These are phyloP conservation scores for Eucalyptus cloeziana DNA, from an alignment of 345 rosid species.

Conservation along the genomic window DNA sequence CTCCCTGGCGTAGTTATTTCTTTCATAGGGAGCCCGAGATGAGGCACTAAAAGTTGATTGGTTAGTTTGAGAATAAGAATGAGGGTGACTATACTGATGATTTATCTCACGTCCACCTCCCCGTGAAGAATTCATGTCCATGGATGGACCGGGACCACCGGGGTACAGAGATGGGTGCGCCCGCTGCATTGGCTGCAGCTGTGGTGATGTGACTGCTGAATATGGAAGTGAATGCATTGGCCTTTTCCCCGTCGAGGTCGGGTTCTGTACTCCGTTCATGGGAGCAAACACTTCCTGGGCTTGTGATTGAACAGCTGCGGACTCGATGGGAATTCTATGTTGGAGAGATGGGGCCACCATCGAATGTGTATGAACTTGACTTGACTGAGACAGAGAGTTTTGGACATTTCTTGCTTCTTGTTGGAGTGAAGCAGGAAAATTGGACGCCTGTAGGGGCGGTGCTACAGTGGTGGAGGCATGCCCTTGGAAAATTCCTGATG, in stretches of 20 bases:
- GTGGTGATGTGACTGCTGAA: not conserved
- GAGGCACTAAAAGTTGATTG: not conserved
- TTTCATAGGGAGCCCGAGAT: not conserved
- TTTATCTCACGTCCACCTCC: not conserved
- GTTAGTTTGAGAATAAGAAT: not conserved
- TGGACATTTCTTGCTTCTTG: not conserved
- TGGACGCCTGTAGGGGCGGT: not conserved
- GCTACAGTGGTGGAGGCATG: not conserved
- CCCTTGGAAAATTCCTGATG: not conserved
- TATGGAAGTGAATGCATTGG: not conserved
- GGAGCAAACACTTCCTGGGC: not conserved
- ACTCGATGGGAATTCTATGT: not conserved
- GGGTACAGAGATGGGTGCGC: not conserved
- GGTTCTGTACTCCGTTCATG: not conserved
- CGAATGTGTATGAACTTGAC: not conserved
- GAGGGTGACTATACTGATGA: not conserved
- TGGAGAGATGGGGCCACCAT: not conserved
- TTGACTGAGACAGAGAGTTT: not conserved
- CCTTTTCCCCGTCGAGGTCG: not conserved
- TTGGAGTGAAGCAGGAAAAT: not conserved
- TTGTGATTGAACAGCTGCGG: not conserved
- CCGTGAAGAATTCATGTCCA: not conserved
- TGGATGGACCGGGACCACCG: not conserved
- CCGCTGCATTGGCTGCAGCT: not conserved
- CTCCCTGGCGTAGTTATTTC: not conserved